phyloP scores from a whole-genome alignment of 2,329 filamentous ascomycete genomes.

The Fusarium metavorans region DNA sequence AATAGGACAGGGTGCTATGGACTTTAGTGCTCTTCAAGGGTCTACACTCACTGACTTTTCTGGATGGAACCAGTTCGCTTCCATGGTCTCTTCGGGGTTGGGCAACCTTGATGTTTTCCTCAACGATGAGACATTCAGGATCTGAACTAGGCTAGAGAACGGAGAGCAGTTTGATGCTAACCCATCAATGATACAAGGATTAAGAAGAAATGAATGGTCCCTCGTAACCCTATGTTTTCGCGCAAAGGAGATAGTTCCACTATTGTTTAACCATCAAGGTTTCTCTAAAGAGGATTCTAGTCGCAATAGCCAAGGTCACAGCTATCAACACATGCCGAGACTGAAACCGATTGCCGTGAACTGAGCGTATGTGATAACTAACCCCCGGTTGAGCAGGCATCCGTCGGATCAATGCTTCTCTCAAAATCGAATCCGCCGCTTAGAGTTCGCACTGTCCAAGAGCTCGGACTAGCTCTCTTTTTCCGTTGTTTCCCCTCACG shows the following conservation, averaged over 20 bases:
- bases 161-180: neutral
- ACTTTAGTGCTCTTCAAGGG: conserved; percentile 39
- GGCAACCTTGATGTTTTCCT: conserved; percentile 43
- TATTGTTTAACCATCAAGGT: neutral
- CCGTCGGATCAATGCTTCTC: neutral
- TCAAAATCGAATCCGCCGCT: neutral
- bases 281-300: neutral
- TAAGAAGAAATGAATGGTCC: neutral
- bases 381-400: neutral
- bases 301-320: neutral
- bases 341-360: neutral
- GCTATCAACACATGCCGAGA: neutral
- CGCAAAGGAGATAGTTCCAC: neutral
- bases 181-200: neutral
- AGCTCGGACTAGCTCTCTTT: neutral
- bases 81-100: conserved; percentile 42
- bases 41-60: conserved; percentile 31
- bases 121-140: conserved; percentile 28
- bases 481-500: neutral
- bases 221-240: neutral
- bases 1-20: conserved; percentile 33
- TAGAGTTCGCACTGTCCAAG: neutral
- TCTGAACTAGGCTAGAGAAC: neutral
- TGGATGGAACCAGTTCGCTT: conserved; percentile 43
- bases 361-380: neutral